These are phyloP conservation scores for Termitomyces sp. DNA, from an alignment of 768 basidiomycete genomes.

Conservation along the genomic window DNA sequence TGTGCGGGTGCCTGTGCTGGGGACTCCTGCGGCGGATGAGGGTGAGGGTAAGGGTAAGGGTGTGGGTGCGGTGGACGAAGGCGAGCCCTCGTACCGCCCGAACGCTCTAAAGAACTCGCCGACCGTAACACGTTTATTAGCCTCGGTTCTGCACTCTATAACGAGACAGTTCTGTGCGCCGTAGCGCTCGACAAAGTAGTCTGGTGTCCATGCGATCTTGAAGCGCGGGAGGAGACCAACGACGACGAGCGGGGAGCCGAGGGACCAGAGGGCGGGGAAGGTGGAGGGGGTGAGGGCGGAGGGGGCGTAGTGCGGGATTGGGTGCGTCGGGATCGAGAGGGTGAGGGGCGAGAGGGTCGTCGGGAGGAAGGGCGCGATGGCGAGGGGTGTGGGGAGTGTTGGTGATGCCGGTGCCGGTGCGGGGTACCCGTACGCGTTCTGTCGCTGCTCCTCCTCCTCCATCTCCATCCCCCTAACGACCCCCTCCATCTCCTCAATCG, in stretches of 20 bases:
- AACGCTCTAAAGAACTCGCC: slow-evolving; percentile 79
- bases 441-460: neutral
- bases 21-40: too few species aligned
- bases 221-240: slow-evolving; percentile 62
- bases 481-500: slow-evolving; percentile 67
- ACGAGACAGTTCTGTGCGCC: slow-evolving; percentile 64
- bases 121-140: slow-evolving; percentile 60
- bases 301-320: slow-evolving; percentile 44
- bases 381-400: neutral
- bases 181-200: slow-evolving; percentile 72
- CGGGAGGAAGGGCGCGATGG: slow-evolving; percentile 10
- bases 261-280: slow-evolving; percentile 70
- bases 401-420: neutral
- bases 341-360: slow-evolving; percentile 20
- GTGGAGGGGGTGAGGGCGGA: slow-evolving; percentile 50
- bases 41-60: too few species aligned
- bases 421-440: neutral
- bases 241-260: slow-evolving; percentile 78
- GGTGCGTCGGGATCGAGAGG: slow-evolving; percentile 39
- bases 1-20: too few species aligned
- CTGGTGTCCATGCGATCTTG: slow-evolving; percentile 74
- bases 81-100: slow-evolving; percentile 53
- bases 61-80: too few species aligned
- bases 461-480: slow-evolving; percentile 30
- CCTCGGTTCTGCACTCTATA: slow-evolving; percentile 79